These are phyloP conservation scores for Endocarpon pusillum DNA, from an alignment of 495 filamentous ascomycete genomes.

Conservation along the genomic window DNA sequence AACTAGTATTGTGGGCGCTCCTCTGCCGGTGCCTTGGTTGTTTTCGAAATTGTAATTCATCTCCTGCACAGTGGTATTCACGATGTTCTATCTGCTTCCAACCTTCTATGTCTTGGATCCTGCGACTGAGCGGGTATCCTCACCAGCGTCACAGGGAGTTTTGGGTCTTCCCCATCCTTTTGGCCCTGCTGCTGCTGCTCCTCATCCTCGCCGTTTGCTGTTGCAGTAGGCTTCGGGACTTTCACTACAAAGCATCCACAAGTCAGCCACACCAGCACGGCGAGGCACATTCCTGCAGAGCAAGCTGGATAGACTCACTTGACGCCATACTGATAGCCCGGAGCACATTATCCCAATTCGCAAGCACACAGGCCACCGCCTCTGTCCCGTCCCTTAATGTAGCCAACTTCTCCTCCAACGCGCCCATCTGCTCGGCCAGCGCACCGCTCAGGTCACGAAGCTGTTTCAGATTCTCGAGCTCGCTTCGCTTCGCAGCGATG, in stretches of 20 bases:
- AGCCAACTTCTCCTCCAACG: slow-evolving; percentile 67
- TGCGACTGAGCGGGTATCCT: slow-evolving; percentile 55
- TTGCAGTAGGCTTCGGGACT: slow-evolving; percentile 40
- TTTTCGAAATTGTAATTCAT: too few species aligned
- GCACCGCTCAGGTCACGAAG: slow-evolving; percentile 76
- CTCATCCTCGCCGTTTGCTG: slow-evolving; percentile 16
- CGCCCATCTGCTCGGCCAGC: slow-evolving; percentile 80
- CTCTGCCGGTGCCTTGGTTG: too few species aligned
- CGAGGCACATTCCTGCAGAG: background rate
- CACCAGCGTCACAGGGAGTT: slow-evolving; percentile 68
- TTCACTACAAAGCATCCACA: slow-evolving; percentile 23
- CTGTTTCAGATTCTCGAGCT: slow-evolving; percentile 77
- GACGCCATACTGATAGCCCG: slow-evolving; percentile 90
- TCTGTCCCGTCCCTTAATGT: slow-evolving; percentile 88
- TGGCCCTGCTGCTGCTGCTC: too few species aligned
- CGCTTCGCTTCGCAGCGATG: slow-evolving; percentile 84
- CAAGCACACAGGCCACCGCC: slow-evolving; percentile 81
- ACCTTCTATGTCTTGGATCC: too few species aligned
- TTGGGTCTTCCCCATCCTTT: too few species aligned
- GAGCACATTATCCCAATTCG: slow-evolving; percentile 93
- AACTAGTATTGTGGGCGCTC: too few species aligned
- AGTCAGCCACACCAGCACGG: background rate
- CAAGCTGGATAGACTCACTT: slow-evolving; percentile 49
- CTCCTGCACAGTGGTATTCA: too few species aligned
- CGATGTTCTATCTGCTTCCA: too few species aligned